phyloP scores from a whole-genome alignment of 805 yeast genomes.

The Candida michaelii region DNA sequence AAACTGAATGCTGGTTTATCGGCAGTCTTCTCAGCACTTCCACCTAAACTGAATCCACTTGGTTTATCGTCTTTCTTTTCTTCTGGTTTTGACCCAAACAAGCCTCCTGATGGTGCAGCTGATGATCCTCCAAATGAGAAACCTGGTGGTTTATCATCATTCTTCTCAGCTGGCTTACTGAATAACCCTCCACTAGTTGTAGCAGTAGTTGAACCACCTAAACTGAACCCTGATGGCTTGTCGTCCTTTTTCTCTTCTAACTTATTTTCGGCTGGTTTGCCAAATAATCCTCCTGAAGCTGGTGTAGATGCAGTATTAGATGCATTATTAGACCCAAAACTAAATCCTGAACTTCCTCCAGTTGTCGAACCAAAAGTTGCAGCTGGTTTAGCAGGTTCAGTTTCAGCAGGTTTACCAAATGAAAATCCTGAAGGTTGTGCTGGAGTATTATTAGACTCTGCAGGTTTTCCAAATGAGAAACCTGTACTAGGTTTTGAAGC shows the following conservation, averaged over 20 bases:
- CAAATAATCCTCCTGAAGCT: constrained; percentile 18
- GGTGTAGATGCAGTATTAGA: constrained; percentile 13
- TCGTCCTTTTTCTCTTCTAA: not conserved
- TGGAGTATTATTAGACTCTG: constrained; percentile 1
- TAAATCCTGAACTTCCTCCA: constrained; percentile 4
- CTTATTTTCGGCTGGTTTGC: constrained; percentile 17
- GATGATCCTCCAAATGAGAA: constrained; percentile 8
- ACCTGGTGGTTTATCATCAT: constrained; percentile 8
- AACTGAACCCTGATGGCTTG: constrained; percentile 12
- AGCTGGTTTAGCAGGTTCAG: constrained; percentile 9
- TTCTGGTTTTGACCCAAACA: constrained; percentile 20
- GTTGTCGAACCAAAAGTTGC: constrained; percentile 20
- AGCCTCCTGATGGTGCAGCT: constrained; percentile 14
- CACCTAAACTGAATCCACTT: constrained; percentile 16
- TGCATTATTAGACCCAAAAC: constrained; percentile 1
- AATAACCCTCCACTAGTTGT: constrained; percentile 15
- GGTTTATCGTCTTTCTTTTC: constrained; percentile 21
- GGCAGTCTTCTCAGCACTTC: constrained; percentile 6
- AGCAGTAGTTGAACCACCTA: constrained; percentile 20
- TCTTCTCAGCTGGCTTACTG: constrained; percentile 17
- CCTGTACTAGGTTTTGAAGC: constrained; percentile 10
- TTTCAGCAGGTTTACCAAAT: constrained; percentile 6
- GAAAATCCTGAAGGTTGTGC: constrained; percentile 4
- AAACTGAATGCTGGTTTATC: constrained; percentile 14
- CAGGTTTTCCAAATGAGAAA: constrained; percentile 16